Evolutionary conservation across 371 early-diverging fungal genomes (phyloP).

Genomic region (Apophysomyces variabilis): DNA sequence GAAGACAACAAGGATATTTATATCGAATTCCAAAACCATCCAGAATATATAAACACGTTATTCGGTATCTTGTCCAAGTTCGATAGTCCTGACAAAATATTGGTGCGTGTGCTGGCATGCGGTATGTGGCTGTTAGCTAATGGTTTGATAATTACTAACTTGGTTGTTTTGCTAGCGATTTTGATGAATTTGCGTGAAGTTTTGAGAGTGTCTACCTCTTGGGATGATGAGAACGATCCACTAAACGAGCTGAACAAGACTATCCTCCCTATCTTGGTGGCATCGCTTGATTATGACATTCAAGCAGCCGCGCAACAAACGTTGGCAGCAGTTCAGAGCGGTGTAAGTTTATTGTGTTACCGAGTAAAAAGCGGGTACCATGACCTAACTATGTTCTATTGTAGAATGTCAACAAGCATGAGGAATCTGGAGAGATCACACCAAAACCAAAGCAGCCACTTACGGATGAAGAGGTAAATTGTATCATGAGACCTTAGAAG

Average conservation of each 20-base stretch:
- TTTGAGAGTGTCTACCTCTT: slow-evolving; percentile 31
- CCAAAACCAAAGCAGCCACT: slow-evolving; percentile 54
- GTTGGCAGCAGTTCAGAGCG: slow-evolving; percentile 48
- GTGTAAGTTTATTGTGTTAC: slow-evolving; percentile 28
- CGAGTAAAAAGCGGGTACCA: not conserved
- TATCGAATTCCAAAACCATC: slow-evolving; percentile 62
- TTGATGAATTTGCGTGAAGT: slow-evolving; percentile 50
- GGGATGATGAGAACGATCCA: slow-evolving; percentile 46
- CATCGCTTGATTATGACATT: slow-evolving; percentile 64
- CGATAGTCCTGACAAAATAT: slow-evolving; percentile 44
- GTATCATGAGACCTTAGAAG: no score
- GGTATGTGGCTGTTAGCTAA: slow-evolving; percentile 36
- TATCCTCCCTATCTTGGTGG: slow-evolving; percentile 56
- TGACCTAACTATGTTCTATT: not conserved
- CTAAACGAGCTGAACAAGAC: slow-evolving; percentile 50
- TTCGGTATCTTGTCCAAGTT: slow-evolving; percentile 48
- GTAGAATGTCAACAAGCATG: slow-evolving; percentile 44
- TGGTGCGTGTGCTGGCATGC: slow-evolving; percentile 61
- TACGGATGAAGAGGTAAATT: slow-evolving; percentile 51
- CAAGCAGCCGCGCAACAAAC: slow-evolving; percentile 62
- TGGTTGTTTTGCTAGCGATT: slow-evolving; percentile 31
- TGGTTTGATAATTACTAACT: not conserved
- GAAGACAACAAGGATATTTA: slow-evolving; percentile 76
- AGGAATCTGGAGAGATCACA: slow-evolving; percentile 44
- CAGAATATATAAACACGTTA: slow-evolving; percentile 60